phyloP scores from a whole-genome alignment of 495 filamentous ascomycete genomes.

The Trichoderma gamsii region DNA sequence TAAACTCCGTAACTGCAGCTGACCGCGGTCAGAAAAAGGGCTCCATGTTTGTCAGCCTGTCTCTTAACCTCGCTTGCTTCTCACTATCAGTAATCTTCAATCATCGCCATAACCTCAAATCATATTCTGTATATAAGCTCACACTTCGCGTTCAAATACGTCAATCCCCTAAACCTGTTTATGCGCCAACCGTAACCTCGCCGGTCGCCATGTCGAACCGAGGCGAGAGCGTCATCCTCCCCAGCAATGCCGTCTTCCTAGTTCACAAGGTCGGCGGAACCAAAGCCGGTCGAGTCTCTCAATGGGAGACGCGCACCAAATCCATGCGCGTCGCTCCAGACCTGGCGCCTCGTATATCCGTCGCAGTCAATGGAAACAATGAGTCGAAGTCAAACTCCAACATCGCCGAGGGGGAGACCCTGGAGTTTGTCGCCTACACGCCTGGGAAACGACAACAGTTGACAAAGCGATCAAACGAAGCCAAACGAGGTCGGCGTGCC shows the following conservation, averaged over 20 bases:
- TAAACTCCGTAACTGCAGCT: background rate
- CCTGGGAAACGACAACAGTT: background rate
- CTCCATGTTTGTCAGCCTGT: background rate
- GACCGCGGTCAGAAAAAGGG: background rate
- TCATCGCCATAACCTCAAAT: background rate
- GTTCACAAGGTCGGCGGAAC: constrained; percentile 6
- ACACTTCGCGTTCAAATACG: background rate
- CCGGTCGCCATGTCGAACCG: background rate
- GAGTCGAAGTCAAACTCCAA: background rate
- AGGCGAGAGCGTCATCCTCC: constrained; percentile 9
- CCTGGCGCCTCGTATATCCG: background rate
- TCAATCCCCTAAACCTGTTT: background rate
- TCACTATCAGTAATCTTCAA: background rate
- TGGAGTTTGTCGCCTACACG: constrained; percentile 6
- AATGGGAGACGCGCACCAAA: constrained; percentile 3
- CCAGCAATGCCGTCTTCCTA: constrained; percentile 10
- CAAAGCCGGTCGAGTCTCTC: background rate
- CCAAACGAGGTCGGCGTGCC: background rate
- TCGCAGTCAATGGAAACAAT: background rate
- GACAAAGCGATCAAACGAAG: background rate
- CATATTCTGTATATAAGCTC: background rate
- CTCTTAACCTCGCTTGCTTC: background rate
- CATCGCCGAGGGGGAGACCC: background rate
- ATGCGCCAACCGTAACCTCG: background rate
- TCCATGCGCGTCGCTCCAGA: background rate